Base-by-base conservation (phyloP, 192 early-diverging fungal genomes). In the Podila verticillata region DNA sequence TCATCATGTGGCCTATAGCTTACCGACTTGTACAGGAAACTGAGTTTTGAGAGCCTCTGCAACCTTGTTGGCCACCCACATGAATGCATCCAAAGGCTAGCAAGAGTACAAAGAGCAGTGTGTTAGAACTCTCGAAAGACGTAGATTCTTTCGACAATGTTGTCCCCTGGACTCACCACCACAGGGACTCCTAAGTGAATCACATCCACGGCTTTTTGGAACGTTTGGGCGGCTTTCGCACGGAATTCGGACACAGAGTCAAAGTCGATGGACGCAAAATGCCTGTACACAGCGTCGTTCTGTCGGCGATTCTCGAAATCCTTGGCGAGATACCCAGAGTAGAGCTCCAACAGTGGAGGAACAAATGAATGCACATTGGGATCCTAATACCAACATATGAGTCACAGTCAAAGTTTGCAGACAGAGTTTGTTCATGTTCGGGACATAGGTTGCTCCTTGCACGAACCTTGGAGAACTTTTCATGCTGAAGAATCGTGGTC, bases 121-220 rank as follows among this genome's bases (percentile, higher is more conserved):
- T 12, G 13, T 44, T 44, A 44, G 39, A 15, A 3, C 3, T 44
- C 39, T 15, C 39, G 15, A 44, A 13, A 44, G 4, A 44, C 12
- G 39, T 4, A 17, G 39, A 1, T 44, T 15, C 39, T 10, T 17
- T 15, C 12, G 10, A 3, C 0, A 67, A 39, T 7, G 39, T 3
- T 51, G 30, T n/a, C 51, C 28, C 13, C 17, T 0, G 2, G 22
- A 32, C 61, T 31, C 47, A 74, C 73, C 17, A 80, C 56, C n/a
- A 80, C 57, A 3, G 70, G 77, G 2, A 80, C 77, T n/a, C 69
- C 70, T 3, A 64, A 56, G 39, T 68, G 70, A 19, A 80, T 80
- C 31, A 80, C 77, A 80, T 80, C 70, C 5, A 72, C 70, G n/a
- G 77, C 77, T 22, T 71, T 72, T 34, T 66, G 65, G 51, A 80